Conservation (phyloP, 257 asterid species). For the Ajuga chamaepitys region DNA sequence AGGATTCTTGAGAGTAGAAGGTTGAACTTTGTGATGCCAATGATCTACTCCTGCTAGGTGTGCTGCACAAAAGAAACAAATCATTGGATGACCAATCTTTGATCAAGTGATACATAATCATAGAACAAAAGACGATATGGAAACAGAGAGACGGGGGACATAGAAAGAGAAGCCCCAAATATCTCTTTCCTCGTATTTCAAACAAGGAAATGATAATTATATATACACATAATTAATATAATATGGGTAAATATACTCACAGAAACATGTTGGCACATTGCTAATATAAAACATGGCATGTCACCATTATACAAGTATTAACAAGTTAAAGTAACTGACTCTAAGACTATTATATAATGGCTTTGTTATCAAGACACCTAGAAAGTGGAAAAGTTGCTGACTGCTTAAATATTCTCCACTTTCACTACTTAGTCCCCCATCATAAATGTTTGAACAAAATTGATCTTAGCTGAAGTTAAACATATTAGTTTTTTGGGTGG, state of each 20-base stretch:
- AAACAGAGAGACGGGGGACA: background rate
- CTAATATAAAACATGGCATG: background rate
- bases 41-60: constrained; percentile 46
- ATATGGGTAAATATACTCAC: background rate
- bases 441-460: background rate
- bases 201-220: background rate
- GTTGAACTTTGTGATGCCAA: constrained; percentile 60
- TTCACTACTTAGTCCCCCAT: background rate
- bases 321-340: background rate
- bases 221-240: background rate
- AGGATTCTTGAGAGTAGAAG: constrained; percentile 51
- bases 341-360: background rate
- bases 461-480: background rate
- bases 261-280: background rate
- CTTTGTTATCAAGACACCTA: background rate
- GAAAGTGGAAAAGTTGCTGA: background rate
- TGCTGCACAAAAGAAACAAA: constrained; percentile 39
- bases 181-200: background rate
- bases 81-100: background rate
- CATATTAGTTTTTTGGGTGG: background rate
- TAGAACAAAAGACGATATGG: background rate
- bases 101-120: background rate
- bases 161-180: background rate
- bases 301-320: background rate
- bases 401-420: background rate